Evolutionary conservation across 345 rosid genomes (phyloP).

Genomic region (sweet orange (Citrus sinensis)): DVS_A1.0 CM039169.1:18170001-18170500

Average conservation of each 20-base stretch:
- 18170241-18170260: not conserved
- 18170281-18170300: not conserved
- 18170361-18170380: slow-evolving; percentile 89
- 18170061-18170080: not conserved
- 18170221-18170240: not conserved
- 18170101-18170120: not conserved
- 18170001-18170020: not conserved
- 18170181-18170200: not conserved
- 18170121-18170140: not conserved
- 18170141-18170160: not conserved
- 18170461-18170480: slow-evolving; percentile 96
- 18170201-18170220: not conserved
- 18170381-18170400: slow-evolving; percentile 69
- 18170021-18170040: not conserved
- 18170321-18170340: not conserved
- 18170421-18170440: slow-evolving; percentile 56
- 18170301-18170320: not conserved
- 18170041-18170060: not conserved
- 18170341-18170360: not conserved
- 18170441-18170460: slow-evolving; percentile 65
- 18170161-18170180: not conserved
- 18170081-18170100: not conserved
- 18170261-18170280: not conserved
- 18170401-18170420: slow-evolving; percentile 67
- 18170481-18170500: slow-evolving; percentile 92